phyloP scores from a whole-genome alignment of 148 eudicot genomes.

The Pharnaceum exiguum region DNA sequence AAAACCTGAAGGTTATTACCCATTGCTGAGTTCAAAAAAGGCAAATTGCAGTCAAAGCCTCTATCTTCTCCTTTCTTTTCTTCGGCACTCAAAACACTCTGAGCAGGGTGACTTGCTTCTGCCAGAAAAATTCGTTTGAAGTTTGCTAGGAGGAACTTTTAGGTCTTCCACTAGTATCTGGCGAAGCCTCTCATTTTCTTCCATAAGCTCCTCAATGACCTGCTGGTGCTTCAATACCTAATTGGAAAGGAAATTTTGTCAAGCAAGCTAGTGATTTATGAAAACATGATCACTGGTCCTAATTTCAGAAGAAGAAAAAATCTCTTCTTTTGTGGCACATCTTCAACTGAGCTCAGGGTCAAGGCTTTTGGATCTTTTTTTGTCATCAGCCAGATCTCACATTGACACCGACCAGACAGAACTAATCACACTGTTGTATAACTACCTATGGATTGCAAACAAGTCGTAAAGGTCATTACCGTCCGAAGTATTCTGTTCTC shows the following conservation, averaged over 20 bases:
- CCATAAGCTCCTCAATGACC: constrained; percentile 70
- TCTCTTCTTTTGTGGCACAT: not conserved
- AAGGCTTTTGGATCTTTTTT: not conserved
- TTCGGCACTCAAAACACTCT: constrained; percentile 83
- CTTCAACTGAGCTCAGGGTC: too few species aligned
- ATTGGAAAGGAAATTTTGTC: not conserved
- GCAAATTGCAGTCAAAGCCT: not conserved
- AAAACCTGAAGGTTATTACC: not conserved
- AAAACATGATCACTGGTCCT: not conserved
- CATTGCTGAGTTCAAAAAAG: not conserved
- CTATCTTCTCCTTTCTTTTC: constrained; percentile 63
- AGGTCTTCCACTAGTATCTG: constrained; percentile 72
- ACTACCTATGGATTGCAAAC: not conserved
- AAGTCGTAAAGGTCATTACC: constrained; percentile 38
- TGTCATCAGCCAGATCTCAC: not conserved
- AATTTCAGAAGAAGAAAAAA: too few species aligned
- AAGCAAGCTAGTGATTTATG: not conserved
- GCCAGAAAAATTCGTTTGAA: constrained; percentile 33
- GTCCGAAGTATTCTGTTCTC: constrained; percentile 74
- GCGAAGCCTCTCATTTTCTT: constrained; percentile 86
- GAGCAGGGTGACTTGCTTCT: constrained; percentile 42
- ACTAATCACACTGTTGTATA: not conserved
- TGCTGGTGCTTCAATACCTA: constrained; percentile 89
- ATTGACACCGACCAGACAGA: too few species aligned
- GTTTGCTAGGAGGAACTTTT: constrained; percentile 60